Evolutionary conservation across 495 filamentous ascomycete species (phyloP).

Genomic region (Clavariopsis aquatica): DNA sequence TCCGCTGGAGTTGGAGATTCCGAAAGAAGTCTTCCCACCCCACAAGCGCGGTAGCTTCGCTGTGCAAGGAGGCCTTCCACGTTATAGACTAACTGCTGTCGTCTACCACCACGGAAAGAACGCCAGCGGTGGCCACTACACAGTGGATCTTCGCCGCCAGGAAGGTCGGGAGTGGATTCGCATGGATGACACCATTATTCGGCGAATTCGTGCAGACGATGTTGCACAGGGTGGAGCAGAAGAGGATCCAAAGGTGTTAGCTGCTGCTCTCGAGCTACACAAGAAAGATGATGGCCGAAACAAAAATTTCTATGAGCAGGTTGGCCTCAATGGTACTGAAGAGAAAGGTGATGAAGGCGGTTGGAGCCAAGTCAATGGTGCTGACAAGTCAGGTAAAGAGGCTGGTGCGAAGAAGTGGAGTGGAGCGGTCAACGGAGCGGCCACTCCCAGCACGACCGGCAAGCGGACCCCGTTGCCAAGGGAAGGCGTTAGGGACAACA

Average conservation of each 20-base stretch:
- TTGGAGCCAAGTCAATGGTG: conserved; percentile 83
- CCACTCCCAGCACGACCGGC: conserved; percentile 55
- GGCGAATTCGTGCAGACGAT: conserved; percentile 81
- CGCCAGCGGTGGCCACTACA: conserved; percentile 93
- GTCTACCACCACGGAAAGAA: conserved; percentile 98
- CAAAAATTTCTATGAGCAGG: conserved; percentile 68
- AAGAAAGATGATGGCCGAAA: conserved; percentile 58
- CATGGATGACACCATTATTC: conserved; percentile 89
- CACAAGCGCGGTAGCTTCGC: conserved; percentile 65
- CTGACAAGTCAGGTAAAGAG: conserved; percentile 46
- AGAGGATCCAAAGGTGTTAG: conserved; percentile 70
- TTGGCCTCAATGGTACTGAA: conserved; percentile 66
- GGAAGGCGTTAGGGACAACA: conserved; percentile 82
- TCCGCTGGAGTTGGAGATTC: conserved; percentile 90
- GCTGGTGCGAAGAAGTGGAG: conserved; percentile 66
- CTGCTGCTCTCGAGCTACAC: conserved; percentile 63
- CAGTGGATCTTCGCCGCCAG: conserved; percentile 90
- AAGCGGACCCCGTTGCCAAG: conserved; percentile 64
- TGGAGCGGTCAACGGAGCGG: conserved; percentile 63
- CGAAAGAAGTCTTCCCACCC: conserved; percentile 84
- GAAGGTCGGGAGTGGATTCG: conserved; percentile 94
- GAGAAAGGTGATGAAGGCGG: conserved; percentile 61
- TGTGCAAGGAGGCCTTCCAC: conserved; percentile 66
- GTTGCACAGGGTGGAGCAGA: conserved; percentile 85
- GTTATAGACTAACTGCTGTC: conserved; percentile 84